Base-by-base conservation (phyloP, 1,139 yeast genomes). In the Kluyveromyces sp. region DNA sequence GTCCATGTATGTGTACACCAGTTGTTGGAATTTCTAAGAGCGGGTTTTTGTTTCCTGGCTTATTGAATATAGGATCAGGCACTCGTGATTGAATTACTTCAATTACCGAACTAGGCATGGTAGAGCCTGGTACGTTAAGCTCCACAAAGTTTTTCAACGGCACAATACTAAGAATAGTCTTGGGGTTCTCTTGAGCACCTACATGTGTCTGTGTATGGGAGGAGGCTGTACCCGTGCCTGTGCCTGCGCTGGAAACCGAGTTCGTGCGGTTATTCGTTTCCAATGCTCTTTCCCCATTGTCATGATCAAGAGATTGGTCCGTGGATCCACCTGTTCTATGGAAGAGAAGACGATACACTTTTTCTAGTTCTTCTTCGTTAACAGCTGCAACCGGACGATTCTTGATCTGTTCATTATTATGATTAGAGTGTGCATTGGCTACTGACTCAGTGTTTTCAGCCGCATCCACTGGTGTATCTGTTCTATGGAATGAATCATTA, bases 1-100 rank as follows among this genome's bases (percentile, higher is more conserved):
- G 68, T 4, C 88, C 87, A 56, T 78, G 79, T 7, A 82, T 79
- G 55, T 75, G 77, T 43, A 83, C 62, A 6, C 90, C 81, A 2
- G 81, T 75, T 3, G 76, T 70, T 0, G 88, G 86, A 6, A 83
- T 64, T 7, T 79, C 80, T 44, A 75, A 68, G 3, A 75, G 63
- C 1, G 75, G 71, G 51, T 67, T 63, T 50, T 61, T 46, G 50
- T 73, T 73, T 66, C 0, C 81, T 78, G 36, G 77, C 60, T 7
- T 76, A 78, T 50, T 72, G 43, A 53, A 52, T 2, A 51, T 43
- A 2, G 45, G 45, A 37, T 53, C 56, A 61, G 57, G 57, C 21
- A 56, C 35, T 25, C 49, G 47, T 3, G 62, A 53, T 21, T 55
- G 53, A 25, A 56, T 45, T 1, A 54, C 49, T 45, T 62, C 61